phyloP scores from a whole-genome alignment of 805 yeast genomes.

The Allodekkera sacchari region DNA sequence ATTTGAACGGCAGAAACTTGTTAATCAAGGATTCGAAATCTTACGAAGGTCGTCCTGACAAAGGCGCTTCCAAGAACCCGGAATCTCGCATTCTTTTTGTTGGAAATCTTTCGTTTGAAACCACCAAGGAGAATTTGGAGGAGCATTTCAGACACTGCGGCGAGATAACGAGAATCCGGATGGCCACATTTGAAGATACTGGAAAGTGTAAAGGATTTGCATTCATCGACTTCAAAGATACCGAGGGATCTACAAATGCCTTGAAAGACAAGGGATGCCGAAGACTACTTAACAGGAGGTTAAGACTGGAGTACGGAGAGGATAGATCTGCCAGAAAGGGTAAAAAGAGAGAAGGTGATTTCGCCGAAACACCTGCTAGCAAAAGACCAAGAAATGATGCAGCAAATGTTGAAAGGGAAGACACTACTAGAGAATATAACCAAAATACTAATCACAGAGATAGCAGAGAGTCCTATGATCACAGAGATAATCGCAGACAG shows the following conservation, averaged over 20 bases:
- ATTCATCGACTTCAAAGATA: constrained; percentile 76
- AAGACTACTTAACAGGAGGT: constrained; percentile 60
- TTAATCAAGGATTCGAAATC: constrained; percentile 75
- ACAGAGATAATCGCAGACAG: constrained; percentile 14
- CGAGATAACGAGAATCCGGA: constrained; percentile 71
- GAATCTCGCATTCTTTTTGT: constrained; percentile 86
- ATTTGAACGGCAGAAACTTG: constrained; percentile 76
- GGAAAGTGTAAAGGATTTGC: constrained; percentile 98
- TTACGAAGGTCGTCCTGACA: constrained; percentile 79
- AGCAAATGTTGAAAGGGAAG: constrained; percentile 2
- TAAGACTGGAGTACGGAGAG: constrained; percentile 90
- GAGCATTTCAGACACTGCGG: constrained; percentile 90
- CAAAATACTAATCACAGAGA: constrained; percentile 5
- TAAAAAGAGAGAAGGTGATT: no score
- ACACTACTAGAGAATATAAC: background rate
- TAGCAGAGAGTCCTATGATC: background rate
- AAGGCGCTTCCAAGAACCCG: constrained; percentile 61
- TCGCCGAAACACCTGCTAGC: background rate
- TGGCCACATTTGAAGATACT: constrained; percentile 96
- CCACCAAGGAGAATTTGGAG: constrained; percentile 69
- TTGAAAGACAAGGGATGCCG: constrained; percentile 62
- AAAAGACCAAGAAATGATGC: constrained; percentile 1
- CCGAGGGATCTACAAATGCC: constrained; percentile 77
- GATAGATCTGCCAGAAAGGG: constrained; percentile 67
- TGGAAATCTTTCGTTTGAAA: constrained; percentile 89